Base-by-base conservation (phyloP, 306 rosid genomes). In the Fagus crenata region DNA sequence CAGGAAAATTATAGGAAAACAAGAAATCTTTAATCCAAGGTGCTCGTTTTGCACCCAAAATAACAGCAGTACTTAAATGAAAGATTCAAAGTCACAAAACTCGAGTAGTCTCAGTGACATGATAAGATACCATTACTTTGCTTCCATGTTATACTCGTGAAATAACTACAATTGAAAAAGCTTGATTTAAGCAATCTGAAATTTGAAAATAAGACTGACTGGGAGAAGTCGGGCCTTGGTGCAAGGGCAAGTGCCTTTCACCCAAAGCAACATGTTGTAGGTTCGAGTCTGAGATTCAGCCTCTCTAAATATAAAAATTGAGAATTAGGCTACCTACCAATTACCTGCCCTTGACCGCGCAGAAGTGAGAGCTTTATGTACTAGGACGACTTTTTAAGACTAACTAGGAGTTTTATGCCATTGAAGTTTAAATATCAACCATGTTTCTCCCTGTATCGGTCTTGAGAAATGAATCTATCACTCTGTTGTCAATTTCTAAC, bases 11-110 rank as follows among this genome's bases (percentile, higher is more conserved):
- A 39, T 33, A 55, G 32, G 31, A 55, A 53, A 75, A 37, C 35
- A 72, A 74, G 4, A 53, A 67, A 68, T 51, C 64, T 17, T 51
- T 35, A 51, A 69, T 53, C 68, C 60, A 49, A 28, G 56, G 49
- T 39, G 67, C 69, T 76, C 22, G 0, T 64, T 71, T 75, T 28
- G 39, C 35, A 54, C 60, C 32, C 60, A 17, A n/a, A 51, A 51
- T 15, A n/a, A 5, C 60, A 54, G 60, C 1, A 31, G 67, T 60
- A 56, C 12, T 33, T 33, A 61, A 61, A 61, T 61, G 40, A 3
- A 33, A 61, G 41, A 13, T 35, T 61, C 36, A 61, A 61, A 61
- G 42, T 17, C 68, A 12, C 12, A 12, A 1, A 8, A 1, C 12
- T 14, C 31, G 6, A 6, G 1, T 22, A 64, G 70, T 42, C 28